Evolutionary conservation across 345 rosid species (phyloP).

Genomic region (Dovyalis caffra): DNA sequence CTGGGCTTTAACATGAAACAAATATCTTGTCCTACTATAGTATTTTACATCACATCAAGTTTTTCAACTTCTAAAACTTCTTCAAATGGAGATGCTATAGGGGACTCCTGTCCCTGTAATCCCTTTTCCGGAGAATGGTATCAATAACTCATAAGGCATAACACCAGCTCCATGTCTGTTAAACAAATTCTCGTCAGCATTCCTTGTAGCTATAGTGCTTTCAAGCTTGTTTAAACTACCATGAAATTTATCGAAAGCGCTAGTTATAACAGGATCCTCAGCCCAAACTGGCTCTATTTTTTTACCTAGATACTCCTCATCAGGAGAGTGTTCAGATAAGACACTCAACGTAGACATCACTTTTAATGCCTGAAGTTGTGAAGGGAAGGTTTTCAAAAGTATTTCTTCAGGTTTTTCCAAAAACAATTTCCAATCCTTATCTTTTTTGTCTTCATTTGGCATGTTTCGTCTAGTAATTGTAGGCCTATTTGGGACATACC

Average conservation of each 20-base stretch:
- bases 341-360: slow-evolving; percentile 23
- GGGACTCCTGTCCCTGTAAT: slow-evolving; percentile 29
- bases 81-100: slow-evolving; percentile 26
- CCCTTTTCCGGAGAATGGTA: slow-evolving; percentile 26
- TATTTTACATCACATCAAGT: no score
- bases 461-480: slow-evolving; percentile 40
- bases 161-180: slow-evolving; percentile 34
- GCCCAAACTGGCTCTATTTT: slow-evolving; percentile 20
- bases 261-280: slow-evolving; percentile 14
- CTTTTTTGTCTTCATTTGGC: slow-evolving; percentile 37
- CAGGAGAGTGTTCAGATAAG: slow-evolving; percentile 27
- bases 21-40: no score
- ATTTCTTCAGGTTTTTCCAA: slow-evolving; percentile 29
- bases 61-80: no score
- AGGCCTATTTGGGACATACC: slow-evolving; percentile 54
- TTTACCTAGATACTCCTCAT: slow-evolving; percentile 31
- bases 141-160: slow-evolving; percentile 23
- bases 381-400: slow-evolving; percentile 41
- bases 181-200: slow-evolving; percentile 15
- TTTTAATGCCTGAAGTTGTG: slow-evolving; percentile 47
- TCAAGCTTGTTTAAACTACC: slow-evolving; percentile 17
- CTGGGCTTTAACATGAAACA: no score
- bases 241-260: slow-evolving; percentile 22
- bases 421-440: slow-evolving; percentile 35
- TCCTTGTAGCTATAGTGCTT: slow-evolving; percentile 21